Conservation (phyloP, 2,329 filamentous ascomycete species). For the Bipolaris zeicola region DNA sequence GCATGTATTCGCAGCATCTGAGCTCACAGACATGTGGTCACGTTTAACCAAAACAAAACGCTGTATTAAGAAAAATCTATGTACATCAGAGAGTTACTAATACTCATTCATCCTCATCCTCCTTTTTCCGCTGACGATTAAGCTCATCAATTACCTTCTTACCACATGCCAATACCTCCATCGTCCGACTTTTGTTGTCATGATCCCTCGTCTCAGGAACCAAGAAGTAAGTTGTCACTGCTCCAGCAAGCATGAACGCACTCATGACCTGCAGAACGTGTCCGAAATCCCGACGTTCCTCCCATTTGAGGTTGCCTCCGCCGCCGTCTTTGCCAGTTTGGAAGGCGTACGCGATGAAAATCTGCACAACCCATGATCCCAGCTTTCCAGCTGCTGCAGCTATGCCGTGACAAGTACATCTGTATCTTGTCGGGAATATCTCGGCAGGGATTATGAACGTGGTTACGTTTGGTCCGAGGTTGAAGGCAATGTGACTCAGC, state of each 20-base stretch:
- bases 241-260: slow-evolving; percentile 43
- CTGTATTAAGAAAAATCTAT: background rate
- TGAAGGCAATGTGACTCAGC: slow-evolving; percentile 44
- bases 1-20: no score
- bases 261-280: slow-evolving; percentile 42
- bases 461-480: slow-evolving; percentile 44
- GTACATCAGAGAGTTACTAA: background rate
- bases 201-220: slow-evolving; percentile 43
- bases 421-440: slow-evolving; percentile 62
- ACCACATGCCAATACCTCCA: slow-evolving; percentile 41
- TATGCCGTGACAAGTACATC: slow-evolving; percentile 60
- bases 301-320: slow-evolving; percentile 24
- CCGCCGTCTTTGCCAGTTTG: slow-evolving; percentile 14
- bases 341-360: slow-evolving; percentile 46
- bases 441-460: slow-evolving; percentile 59
- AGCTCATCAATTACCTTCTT: slow-evolving; percentile 40
- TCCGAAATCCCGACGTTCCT: slow-evolving; percentile 36
- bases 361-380: slow-evolving; percentile 55
- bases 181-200: slow-evolving; percentile 40
- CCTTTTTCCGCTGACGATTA: slow-evolving; percentile 32
- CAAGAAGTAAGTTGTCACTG: slow-evolving; percentile 39
- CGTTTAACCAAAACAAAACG: background rate
- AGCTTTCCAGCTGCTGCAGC: slow-evolving; percentile 61
- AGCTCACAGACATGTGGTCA: background rate
- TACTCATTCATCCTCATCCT: slow-evolving; percentile 29